These are phyloP conservation scores for Tylopilus intermedius DNA, from an alignment of 768 basidiomycete genomes.

Conservation along the genomic window DNA sequence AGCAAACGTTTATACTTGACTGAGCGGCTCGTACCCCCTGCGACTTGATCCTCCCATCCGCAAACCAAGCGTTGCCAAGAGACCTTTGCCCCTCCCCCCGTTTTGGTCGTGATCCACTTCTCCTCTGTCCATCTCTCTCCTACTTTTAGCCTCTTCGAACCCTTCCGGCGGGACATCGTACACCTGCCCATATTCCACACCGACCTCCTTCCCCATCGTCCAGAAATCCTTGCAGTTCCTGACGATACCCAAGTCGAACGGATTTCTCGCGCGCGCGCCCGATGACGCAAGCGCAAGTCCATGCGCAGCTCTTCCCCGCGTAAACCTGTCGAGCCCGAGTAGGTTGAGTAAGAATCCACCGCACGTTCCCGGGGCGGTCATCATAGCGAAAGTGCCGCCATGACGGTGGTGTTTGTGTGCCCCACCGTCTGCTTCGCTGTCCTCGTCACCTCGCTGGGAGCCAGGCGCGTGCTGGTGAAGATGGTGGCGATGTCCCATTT, in stretches of 20 bases:
- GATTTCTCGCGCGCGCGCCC: conserved; percentile 68
- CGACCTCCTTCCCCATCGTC: conserved; percentile 77
- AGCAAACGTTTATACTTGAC: conserved; percentile 21
- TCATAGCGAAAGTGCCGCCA: conserved; percentile 33
- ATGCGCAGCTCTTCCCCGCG: conserved; percentile 81
- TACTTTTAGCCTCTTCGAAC: conserved; percentile 66
- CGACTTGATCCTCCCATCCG: conserved; percentile 34
- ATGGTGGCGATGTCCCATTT: conserved; percentile 74
- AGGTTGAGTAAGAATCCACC: conserved; percentile 78
- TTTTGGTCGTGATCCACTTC: conserved; percentile 39
- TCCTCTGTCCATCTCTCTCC: conserved; percentile 46
- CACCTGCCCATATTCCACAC: conserved; percentile 84
- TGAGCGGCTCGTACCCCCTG: conserved; percentile 33
- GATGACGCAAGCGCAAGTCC: conserved; percentile 67
- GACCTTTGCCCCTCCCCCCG: conserved; percentile 34
- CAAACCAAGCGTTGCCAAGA: conserved; percentile 32
- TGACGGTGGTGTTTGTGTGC: conserved; percentile 44
- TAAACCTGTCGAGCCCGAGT: conserved; percentile 91
- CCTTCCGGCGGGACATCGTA: conserved; percentile 90
- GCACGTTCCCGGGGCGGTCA: conserved; percentile 30
- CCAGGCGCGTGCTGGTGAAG: conserved; percentile 24
- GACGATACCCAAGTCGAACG: conserved; percentile 80
- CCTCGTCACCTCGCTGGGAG: conserved; percentile 47
- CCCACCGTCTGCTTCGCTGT: conserved; percentile 31
- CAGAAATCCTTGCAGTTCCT: conserved; percentile 93